Evolutionary conservation across 108 stramenopile species (phyloP), one percentile per base, ranked within the genome.

Genomic region (Nannochloropsis granulata): DNA sequence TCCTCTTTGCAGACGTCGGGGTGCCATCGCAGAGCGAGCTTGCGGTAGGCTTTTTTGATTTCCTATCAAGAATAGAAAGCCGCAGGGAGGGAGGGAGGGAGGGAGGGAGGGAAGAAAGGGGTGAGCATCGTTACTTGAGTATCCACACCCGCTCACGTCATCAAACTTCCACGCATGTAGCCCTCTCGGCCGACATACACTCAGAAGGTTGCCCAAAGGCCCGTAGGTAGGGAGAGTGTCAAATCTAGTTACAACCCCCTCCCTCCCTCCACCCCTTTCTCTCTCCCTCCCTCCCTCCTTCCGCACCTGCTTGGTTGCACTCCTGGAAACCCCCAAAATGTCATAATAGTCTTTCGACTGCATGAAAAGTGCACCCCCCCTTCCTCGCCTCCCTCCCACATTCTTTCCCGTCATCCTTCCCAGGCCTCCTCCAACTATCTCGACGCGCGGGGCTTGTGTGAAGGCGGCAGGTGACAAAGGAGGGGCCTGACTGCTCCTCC

Each of bases 21-120:
- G 85, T 98, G 97, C 82, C 92, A 94, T 83, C 96, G 94, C 80
- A 94, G 85, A 16, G 97, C 96, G 44, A 94, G 82, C 45, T 94
- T 43, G 85, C 95, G 95, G 85, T 98, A 98, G 81, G 94, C 91
- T 82, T 95, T 93, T 83, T 96, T 96, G 78, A 98, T 95, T 44
- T 90, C 91, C 12, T 89, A 34, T 5, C 34, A 34, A 34, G 34
- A 34, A 34, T 5, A 34, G 34, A 34, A 34, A 3, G 34, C 1
- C 34, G 56, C 16, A n/a, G 56, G 56, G 21, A n/a, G 7, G 56
- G 56, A 3, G 56, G 56, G 0, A 71, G 10, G 21, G 56, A 1
- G n/a, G 21, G 2, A 71, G 56, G 56, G 56, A 71, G 56, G n/a
- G 56, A 16, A 11, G 56, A 71, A n/a, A 71, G 2, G 56, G n/a